These are phyloP conservation scores for Zoysia japonica DNA, from an alignment of 176 grass and related monocot species.

Conservation along the genomic window DNA sequence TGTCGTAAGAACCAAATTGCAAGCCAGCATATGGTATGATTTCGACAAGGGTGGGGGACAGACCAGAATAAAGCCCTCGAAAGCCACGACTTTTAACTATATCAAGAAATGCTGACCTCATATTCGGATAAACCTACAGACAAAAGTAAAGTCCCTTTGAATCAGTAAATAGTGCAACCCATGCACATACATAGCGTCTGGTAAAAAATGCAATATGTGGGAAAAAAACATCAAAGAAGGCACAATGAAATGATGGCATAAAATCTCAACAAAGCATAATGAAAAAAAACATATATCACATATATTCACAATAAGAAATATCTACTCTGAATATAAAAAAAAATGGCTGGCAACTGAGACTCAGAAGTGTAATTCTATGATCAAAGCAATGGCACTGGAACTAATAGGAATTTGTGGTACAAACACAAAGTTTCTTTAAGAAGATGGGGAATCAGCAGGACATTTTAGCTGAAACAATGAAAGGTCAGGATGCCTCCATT, in stretches of 20 bases:
- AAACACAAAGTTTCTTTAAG: not conserved
- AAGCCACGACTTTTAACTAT: slow-evolving; percentile 75
- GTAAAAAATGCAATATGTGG: no score
- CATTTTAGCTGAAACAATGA: not conserved
- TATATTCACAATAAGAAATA: not conserved
- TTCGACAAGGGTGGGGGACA: slow-evolving; percentile 85
- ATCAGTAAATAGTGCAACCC: slow-evolving; percentile 19
- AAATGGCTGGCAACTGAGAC: not conserved
- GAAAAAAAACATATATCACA: not conserved
- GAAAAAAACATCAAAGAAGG: not conserved
- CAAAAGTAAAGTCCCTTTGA: slow-evolving; percentile 26
- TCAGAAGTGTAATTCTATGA: not conserved
- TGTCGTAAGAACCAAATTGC: slow-evolving; percentile 96
- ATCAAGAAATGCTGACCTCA: slow-evolving; percentile 85
- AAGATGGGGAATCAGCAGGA: not conserved
- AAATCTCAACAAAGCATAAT: slow-evolving; percentile 2
- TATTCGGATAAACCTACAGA: slow-evolving; percentile 77
- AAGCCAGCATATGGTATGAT: slow-evolving; percentile 96
- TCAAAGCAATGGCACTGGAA: not conserved
- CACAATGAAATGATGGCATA: slow-evolving; percentile 9
- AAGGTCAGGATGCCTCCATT: not conserved
- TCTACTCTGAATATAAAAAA: not conserved
- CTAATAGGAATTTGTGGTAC: not conserved
- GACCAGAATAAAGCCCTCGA: slow-evolving; percentile 80
- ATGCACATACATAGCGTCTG: not conserved